phyloP scores from a whole-genome alignment of 2,329 filamentous ascomycete genomes.

The Salinomyces thailandicus region DNA sequence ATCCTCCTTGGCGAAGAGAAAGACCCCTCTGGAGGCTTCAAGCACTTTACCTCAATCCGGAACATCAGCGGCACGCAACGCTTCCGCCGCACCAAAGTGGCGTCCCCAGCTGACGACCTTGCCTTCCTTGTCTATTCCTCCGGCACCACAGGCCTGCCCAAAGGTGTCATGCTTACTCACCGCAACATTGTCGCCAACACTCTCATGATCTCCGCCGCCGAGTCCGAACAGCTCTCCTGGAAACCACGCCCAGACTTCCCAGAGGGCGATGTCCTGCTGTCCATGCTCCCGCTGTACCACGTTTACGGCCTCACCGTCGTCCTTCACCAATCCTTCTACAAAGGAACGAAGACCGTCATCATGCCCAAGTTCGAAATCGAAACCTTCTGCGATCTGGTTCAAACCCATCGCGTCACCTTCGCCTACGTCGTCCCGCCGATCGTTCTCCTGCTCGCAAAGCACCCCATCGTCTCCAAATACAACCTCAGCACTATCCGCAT shows the following conservation, averaged over 20 bases:
- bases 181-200: slow-evolving; percentile 68
- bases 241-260: slow-evolving; percentile 35
- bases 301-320: slow-evolving; percentile 74
- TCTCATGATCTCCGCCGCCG: slow-evolving; percentile 31
- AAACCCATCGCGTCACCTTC: slow-evolving; percentile 65
- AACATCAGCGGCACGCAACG: slow-evolving; percentile 51
- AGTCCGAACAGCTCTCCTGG: slow-evolving; percentile 39
- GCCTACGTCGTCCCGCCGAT: slow-evolving; percentile 78
- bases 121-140: slow-evolving; percentile 82
- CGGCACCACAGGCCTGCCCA: slow-evolving; percentile 82
- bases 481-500: slow-evolving; percentile 69
- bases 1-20: slow-evolving; percentile 62
- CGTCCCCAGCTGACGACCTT: slow-evolving; percentile 60
- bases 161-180: slow-evolving; percentile 82
- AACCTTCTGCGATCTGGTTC: slow-evolving; percentile 64
- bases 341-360: slow-evolving; percentile 56
- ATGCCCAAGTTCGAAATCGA: slow-evolving; percentile 76
- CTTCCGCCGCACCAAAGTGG: slow-evolving; percentile 51
- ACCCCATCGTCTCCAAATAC: slow-evolving; percentile 67
- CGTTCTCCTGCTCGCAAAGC: slow-evolving; percentile 67
- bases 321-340: slow-evolving; percentile 56
- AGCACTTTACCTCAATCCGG: slow-evolving; percentile 63
- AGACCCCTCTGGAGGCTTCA: slow-evolving; percentile 44
- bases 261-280: slow-evolving; percentile 61
- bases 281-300: slow-evolving; percentile 81